These are phyloP conservation scores for Aspergillus intermedius DNA, from an alignment of 2,329 filamentous ascomycete species.

Conservation along the genomic window DNA sequence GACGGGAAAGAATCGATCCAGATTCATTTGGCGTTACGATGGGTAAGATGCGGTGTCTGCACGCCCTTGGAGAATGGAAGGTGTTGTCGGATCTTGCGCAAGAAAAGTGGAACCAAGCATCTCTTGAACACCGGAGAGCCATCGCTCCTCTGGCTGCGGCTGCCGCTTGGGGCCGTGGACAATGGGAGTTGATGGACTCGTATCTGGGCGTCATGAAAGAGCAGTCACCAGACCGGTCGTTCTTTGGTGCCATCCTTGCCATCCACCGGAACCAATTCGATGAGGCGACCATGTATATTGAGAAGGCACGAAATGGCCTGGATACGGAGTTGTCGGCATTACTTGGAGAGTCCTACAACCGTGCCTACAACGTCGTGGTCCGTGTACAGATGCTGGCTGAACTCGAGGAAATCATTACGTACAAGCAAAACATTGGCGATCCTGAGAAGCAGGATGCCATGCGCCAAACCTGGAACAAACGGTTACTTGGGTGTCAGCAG, in stretches of 20 bases:
- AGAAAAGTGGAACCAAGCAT: conserved; percentile 88
- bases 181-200: conserved; percentile 98
- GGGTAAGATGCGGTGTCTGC: conserved; percentile 98
- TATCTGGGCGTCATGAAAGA: conserved; percentile 95
- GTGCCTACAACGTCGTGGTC: conserved; percentile 96
- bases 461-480: conserved; percentile 90
- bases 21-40: conserved; percentile 92
- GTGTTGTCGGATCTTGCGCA: conserved; percentile 80
- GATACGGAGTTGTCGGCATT: conserved; percentile 94
- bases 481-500: conserved; percentile 87
- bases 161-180: conserved; percentile 90
- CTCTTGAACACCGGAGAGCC: conserved; percentile 75
- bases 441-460: conserved; percentile 83
- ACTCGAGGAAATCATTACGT: conserved; percentile 93
- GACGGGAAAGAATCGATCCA: conserved; percentile 68
- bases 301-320: conserved; percentile 84
- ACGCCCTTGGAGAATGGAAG: conserved; percentile 97
- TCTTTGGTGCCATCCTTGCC: conserved; percentile 93
- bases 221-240: conserved; percentile 86
- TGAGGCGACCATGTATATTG: conserved; percentile 80
- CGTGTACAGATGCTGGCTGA: conserved; percentile 98
- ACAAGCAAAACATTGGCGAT: conserved; percentile 80
- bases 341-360: conserved; percentile 96
- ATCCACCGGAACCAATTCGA: conserved; percentile 94
- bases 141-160: conserved; percentile 93